phyloP scores from a whole-genome alignment of 163 green algal species.

The Scenedesmus sp. region DNA sequence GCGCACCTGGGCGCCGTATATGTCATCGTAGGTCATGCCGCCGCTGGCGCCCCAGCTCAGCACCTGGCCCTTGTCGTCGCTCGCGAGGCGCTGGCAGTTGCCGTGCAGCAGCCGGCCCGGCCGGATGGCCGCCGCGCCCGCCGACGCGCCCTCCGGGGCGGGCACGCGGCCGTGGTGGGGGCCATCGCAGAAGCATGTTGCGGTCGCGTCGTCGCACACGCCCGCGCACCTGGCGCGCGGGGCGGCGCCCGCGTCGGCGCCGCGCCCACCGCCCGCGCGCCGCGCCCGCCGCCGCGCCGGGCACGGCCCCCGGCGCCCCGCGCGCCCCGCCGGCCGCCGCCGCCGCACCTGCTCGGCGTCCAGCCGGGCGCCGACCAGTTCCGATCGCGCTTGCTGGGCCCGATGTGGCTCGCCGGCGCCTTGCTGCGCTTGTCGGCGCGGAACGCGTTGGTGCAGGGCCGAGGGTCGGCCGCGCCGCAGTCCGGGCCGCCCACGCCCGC shows the following conservation, averaged over 20 bases:
- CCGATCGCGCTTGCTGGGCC: constrained; percentile 47
- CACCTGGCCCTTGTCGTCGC: constrained; percentile 49
- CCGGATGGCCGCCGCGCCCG: constrained; percentile 4
- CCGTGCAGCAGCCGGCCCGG: constrained; percentile 53
- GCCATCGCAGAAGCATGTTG: constrained; percentile 57
- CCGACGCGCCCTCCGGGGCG: constrained; percentile 24
- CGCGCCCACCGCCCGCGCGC: no score
- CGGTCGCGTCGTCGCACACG: constrained; percentile 53
- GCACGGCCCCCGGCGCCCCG: no score
- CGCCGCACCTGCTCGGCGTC: constrained; percentile 46
- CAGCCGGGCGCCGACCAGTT: constrained; percentile 38
- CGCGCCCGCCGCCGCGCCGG: no score
- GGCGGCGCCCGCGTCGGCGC: neutral
- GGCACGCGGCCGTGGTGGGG: constrained; percentile 43
- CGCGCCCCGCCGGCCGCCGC: neutral
- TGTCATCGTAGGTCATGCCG: constrained; percentile 17
- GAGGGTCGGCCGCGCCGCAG: constrained; percentile 46
- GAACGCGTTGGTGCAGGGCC: constrained; percentile 62
- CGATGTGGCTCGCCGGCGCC: constrained; percentile 45
- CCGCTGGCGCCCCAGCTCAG: constrained; percentile 42
- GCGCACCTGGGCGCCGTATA: constrained; percentile 25
- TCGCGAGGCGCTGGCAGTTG: constrained; percentile 54
- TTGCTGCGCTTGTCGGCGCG: constrained; percentile 5
- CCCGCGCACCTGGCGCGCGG: constrained; percentile 24
- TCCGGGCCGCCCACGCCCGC: constrained; percentile 25